Conservation (phyloP, 78 protist genomes). For the Tieghemostelium lacteum region DNA sequence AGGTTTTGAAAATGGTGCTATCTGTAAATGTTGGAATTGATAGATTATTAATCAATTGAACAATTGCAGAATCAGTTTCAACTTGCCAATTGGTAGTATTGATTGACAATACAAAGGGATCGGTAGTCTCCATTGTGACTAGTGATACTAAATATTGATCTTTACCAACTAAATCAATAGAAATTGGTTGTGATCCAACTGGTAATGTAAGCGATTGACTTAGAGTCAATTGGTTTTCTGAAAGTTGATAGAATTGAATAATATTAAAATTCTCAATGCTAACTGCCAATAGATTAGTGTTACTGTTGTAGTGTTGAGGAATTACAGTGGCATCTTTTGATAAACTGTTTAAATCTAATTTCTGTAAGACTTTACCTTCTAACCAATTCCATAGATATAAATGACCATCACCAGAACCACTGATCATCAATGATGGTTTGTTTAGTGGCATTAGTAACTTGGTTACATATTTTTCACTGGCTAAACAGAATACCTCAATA, state of each 20-base stretch:
- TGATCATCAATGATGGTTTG: constrained; percentile 13
- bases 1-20: neutral
- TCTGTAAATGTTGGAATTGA: neutral
- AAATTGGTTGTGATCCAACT: neutral
- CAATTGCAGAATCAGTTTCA: neutral
- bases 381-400: constrained; percentile 72
- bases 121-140: constrained; percentile 2
- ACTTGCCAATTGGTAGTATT: neutral
- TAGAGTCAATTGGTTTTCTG: neutral
- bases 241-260: neutral
- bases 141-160: neutral
- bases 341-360: neutral
- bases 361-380: constrained; percentile 54
- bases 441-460: constrained; percentile 18
- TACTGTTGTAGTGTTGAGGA: constrained; percentile 5
- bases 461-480: constrained; percentile 58
- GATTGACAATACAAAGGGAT: neutral
- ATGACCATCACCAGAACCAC: constrained; percentile 83
- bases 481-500: constrained; percentile 79
- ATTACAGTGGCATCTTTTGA: constrained; percentile 4
- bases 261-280: neutral
- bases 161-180: neutral
- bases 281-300: neutral
- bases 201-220: neutral
- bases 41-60: neutral